Percentiles rank a stretch among this genome's conserved stretches.
Evolutionary conservation across 306 rosid genomes (phyloP).

Genomic region (Vigna trinervia): DNA sequence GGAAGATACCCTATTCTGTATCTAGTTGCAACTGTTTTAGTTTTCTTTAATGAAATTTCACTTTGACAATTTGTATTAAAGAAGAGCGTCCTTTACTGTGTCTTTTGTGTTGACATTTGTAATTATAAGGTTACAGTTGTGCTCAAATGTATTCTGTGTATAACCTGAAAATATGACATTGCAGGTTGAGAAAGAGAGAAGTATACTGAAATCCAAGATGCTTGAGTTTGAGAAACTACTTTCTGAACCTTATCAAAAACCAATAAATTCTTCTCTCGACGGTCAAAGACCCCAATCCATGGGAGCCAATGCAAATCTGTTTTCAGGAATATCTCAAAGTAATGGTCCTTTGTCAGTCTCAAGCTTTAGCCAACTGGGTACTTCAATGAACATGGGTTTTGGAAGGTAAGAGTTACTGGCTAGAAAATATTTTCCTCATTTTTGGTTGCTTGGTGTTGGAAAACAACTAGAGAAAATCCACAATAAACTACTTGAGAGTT

Average conservation of each 20-base stretch:
- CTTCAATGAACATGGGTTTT: slow-evolving; percentile 60
- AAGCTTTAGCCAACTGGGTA: slow-evolving; percentile 81
- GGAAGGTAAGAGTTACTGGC: slow-evolving; percentile 55
- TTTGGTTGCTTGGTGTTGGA: slow-evolving; percentile 10
- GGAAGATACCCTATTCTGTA: slow-evolving; percentile 14
- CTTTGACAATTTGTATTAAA: slow-evolving; percentile 2
- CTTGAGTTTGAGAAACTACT: slow-evolving; percentile 74
- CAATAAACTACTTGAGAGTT: background rate
- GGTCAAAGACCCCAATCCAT: slow-evolving; percentile 51
- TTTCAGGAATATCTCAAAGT: slow-evolving; percentile 55
- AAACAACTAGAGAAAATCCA: slow-evolving; percentile 15
- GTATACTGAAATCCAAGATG: slow-evolving; percentile 70
- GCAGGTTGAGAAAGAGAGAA: slow-evolving; percentile 94
- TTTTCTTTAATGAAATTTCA: slow-evolving; percentile 6
- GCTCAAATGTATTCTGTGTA: slow-evolving; percentile 34
- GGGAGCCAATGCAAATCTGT: slow-evolving; percentile 57
- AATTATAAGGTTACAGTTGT: slow-evolving; percentile 24
- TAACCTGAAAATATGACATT: slow-evolving; percentile 41
- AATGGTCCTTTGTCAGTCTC: slow-evolving; percentile 71
- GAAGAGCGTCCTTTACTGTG: slow-evolving; percentile 2
- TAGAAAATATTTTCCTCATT: slow-evolving; percentile 14
- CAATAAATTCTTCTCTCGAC: slow-evolving; percentile 47
- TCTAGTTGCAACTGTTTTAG: slow-evolving; percentile 14
- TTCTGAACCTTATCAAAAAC: slow-evolving; percentile 57
- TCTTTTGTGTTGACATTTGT: background rate